Percentiles rank a stretch among this genome's conserved stretches.
phyloP scores from a whole-genome alignment of 1,139 yeast genomes.

The Geotrichum bryndzae region DNA sequence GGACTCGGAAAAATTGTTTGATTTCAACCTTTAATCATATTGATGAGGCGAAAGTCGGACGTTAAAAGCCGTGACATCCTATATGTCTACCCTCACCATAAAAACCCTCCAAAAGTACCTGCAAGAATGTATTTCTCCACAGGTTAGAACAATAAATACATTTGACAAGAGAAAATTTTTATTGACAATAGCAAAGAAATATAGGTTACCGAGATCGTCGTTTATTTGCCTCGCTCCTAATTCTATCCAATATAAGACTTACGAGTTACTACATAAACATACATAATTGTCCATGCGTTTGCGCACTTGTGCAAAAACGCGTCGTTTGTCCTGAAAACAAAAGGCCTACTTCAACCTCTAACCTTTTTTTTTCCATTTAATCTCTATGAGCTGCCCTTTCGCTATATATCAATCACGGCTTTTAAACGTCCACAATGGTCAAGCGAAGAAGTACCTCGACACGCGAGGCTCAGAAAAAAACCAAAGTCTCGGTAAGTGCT shows the following conservation, averaged over 20 bases:
- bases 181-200: no score
- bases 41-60: no score
- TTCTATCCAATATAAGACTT: not conserved
- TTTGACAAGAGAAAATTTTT: no score
- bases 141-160: no score
- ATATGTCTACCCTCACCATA: no score
- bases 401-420: not conserved
- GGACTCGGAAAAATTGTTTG: no score
- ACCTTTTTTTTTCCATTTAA: not conserved
- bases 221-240: no score
- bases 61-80: no score
- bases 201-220: no score
- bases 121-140: no score
- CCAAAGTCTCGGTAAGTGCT: not conserved
- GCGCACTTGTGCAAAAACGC: not conserved
- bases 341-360: not conserved
- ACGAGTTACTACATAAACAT: not conserved
- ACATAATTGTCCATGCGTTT: not conserved
- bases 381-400: not conserved
- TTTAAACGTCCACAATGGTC: not conserved
- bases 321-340: not conserved
- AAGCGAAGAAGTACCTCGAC: not conserved
- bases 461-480: not conserved
- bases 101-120: no score
- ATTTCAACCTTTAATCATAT: no score